Evolutionary conservation across 106 monocot genomes (phyloP).

Genomic region (Acanthochlamys bracteata): DNA sequence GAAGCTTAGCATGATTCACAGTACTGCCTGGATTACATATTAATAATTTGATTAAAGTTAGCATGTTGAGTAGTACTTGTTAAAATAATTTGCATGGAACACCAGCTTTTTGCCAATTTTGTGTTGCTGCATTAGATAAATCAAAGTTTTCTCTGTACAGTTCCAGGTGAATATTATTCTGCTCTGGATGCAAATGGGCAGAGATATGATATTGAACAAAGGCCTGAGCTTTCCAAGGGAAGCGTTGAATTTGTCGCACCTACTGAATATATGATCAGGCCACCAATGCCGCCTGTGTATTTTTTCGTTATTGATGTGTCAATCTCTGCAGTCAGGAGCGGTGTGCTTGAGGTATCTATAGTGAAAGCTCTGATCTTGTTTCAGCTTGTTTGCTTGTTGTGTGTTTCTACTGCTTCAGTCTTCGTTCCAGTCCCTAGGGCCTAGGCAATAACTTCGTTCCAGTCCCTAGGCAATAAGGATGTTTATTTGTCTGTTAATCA

Average conservation of each 20-base stretch:
- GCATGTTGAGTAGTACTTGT: neutral
- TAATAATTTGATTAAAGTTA: no score
- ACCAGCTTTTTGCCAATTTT: neutral
- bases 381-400: neutral
- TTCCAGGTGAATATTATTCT: slow-evolving; percentile 85
- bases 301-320: slow-evolving; percentile 99
- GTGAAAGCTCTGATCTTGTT: neutral
- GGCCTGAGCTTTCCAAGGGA: slow-evolving; percentile 87
- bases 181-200: slow-evolving; percentile 71
- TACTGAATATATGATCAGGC: slow-evolving; percentile 98
- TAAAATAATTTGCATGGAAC: neutral
- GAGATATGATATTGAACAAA: slow-evolving; percentile 69
- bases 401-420: neutral
- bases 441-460: neutral
- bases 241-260: slow-evolving; percentile 96
- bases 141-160: slow-evolving; percentile 21
- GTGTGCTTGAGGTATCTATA: slow-evolving; percentile 78
- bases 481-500: neutral
- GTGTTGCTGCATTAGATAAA: neutral
- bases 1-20: no score
- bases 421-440: neutral
- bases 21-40: no score
- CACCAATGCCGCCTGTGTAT: slow-evolving; percentile 93
- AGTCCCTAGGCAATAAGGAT: neutral
- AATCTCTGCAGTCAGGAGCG: slow-evolving; percentile 50